Evolutionary conservation across 2,329 filamentous ascomycete genomes (phyloP).

Genomic region (Phyllosticta paracitricarpa): DNA sequence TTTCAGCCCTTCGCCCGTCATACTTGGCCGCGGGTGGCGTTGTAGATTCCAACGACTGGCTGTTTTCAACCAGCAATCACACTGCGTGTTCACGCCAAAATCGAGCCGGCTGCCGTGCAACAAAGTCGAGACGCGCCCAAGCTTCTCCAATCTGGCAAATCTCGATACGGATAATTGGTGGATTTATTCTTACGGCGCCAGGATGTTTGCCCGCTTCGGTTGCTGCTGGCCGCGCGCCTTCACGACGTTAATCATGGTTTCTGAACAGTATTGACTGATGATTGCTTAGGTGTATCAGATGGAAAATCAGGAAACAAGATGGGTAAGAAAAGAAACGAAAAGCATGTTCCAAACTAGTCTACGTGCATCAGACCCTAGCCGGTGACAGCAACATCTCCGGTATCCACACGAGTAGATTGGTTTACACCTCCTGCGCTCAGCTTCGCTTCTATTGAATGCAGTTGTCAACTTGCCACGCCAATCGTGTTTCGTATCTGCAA

Average conservation of each 20-base stretch:
- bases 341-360: neutral
- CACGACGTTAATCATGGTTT: neutral
- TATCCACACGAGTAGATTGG: neutral
- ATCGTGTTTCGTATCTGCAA: neutral
- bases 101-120: neutral
- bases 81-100: neutral
- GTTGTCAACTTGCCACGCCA: neutral
- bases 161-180: neutral
- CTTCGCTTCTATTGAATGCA: neutral
- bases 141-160: neutral
- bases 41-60: neutral
- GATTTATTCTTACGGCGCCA: neutral
- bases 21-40: neutral
- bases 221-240: neutral
- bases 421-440: neutral
- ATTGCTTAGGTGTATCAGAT: neutral
- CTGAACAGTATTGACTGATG: neutral
- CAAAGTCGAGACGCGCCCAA: neutral
- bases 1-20: neutral
- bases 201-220: neutral
- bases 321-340: neutral
- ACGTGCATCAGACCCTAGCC: neutral
- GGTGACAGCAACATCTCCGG: neutral
- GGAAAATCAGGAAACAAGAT: neutral
- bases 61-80: neutral